Conservation (phyloP, 257 asterid genomes). For the Buddleja alternifolia region DNA sequence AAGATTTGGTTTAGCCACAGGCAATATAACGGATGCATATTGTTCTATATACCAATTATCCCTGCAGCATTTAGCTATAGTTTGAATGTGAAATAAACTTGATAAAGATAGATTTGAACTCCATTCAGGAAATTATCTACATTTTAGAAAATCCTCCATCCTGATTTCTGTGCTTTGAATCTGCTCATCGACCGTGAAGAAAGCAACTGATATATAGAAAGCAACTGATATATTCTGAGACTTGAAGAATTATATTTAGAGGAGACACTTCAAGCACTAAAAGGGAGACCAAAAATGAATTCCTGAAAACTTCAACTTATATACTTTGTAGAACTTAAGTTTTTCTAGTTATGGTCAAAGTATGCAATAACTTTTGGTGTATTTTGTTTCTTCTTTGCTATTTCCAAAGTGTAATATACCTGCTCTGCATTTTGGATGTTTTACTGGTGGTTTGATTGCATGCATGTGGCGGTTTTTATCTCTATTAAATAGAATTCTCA, state of each 20-base stretch:
- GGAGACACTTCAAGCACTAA: conserved; percentile 13
- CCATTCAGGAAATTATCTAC: conserved; percentile 4
- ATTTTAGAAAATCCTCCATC: neutral
- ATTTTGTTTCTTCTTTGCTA: neutral
- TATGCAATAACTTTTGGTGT: conserved; percentile 2
- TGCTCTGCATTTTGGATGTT: conserved; percentile 3
- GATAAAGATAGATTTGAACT: neutral
- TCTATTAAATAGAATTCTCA: neutral
- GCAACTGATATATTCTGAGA: conserved; percentile 10
- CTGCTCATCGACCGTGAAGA: neutral
- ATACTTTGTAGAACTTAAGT: neutral
- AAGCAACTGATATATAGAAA: neutral
- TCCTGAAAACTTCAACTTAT: neutral
- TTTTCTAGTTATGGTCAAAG: neutral
- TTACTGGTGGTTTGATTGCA: neutral
- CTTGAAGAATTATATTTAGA: conserved; percentile 11
- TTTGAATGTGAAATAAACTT: neutral
- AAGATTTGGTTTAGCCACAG: neutral
- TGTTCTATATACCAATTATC: neutral
- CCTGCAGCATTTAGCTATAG: neutral
- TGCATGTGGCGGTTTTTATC: neutral
- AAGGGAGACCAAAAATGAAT: neutral
- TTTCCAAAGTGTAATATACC: conserved; percentile 1
- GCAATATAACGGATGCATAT: neutral
- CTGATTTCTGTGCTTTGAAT: neutral